Conservation (phyloP, 2,329 filamentous ascomycete species). For the Sporothrix pseudoabietina region DNA sequence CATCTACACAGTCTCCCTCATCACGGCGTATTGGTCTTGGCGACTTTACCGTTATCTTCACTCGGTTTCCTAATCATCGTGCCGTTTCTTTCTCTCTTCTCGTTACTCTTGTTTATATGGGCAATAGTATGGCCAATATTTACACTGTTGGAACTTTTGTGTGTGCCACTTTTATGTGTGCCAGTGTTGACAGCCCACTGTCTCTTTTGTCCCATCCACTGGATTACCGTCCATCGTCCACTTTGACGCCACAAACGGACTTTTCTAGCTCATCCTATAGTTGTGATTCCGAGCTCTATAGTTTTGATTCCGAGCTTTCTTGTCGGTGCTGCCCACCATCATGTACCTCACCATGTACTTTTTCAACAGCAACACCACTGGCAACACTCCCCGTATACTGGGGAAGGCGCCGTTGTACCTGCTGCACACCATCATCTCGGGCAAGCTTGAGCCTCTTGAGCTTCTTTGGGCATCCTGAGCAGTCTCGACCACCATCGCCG, state of each 20-base stretch:
- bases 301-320: background rate
- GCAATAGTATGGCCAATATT: background rate
- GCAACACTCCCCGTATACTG: background rate
- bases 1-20: background rate
- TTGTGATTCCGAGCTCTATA: background rate
- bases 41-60: background rate
- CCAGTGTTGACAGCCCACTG: background rate
- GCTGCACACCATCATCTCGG: background rate
- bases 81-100: too few species aligned
- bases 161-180: background rate
- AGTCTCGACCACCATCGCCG: background rate
- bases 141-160: constrained; percentile 3
- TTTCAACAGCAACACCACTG: background rate
- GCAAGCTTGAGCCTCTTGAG: too few species aligned
- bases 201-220: background rate
- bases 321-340: background rate
- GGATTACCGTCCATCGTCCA: background rate
- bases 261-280: background rate
- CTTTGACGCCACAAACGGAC: constrained; percentile 5
- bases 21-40: background rate
- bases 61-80: background rate
- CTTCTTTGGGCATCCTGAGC: too few species aligned
- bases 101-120: background rate
- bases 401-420: background rate
- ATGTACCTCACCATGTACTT: background rate